phyloP scores from a whole-genome alignment of 2,329 filamentous ascomycete species.

The Xylariales sp. region DNA sequence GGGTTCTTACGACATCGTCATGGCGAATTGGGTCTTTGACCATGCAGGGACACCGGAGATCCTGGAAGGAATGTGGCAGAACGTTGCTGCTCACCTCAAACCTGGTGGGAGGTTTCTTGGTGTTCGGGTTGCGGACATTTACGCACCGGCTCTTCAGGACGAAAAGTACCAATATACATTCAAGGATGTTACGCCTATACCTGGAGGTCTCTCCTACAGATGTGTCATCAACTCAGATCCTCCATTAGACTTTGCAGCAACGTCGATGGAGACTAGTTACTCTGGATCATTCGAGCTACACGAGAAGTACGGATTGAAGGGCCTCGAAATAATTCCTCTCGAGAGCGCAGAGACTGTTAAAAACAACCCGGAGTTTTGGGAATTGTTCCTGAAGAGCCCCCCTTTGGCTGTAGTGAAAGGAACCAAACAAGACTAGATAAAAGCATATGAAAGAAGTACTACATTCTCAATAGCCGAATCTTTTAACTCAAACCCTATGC shows the following conservation, averaged over 20 bases:
- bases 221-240: slow-evolving; percentile 8
- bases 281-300: slow-evolving; percentile 16
- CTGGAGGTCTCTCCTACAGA: slow-evolving; percentile 15
- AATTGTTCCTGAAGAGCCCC: slow-evolving; percentile 16
- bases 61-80: slow-evolving; percentile 23
- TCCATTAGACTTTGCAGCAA: slow-evolving; percentile 13
- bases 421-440: no score
- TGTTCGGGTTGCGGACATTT: slow-evolving; percentile 13
- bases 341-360: slow-evolving; percentile 14
- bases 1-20: slow-evolving; percentile 24
- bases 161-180: slow-evolving; percentile 14
- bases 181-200: slow-evolving; percentile 12
- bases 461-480: no score
- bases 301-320: slow-evolving; percentile 15
- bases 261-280: slow-evolving; percentile 16
- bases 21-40: slow-evolving; percentile 28
- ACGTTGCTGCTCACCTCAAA: slow-evolving; percentile 18
- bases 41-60: slow-evolving; percentile 17
- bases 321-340: slow-evolving; percentile 15
- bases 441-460: no score
- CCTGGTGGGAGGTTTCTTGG: slow-evolving; percentile 23
- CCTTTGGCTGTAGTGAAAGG: slow-evolving; percentile 14
- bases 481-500: no score
- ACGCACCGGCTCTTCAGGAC: slow-evolving; percentile 7
- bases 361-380: slow-evolving; percentile 18